These are phyloP conservation scores for Pichia norvegensis DNA, from an alignment of 1,139 yeast species.

Conservation along the genomic window DNA sequence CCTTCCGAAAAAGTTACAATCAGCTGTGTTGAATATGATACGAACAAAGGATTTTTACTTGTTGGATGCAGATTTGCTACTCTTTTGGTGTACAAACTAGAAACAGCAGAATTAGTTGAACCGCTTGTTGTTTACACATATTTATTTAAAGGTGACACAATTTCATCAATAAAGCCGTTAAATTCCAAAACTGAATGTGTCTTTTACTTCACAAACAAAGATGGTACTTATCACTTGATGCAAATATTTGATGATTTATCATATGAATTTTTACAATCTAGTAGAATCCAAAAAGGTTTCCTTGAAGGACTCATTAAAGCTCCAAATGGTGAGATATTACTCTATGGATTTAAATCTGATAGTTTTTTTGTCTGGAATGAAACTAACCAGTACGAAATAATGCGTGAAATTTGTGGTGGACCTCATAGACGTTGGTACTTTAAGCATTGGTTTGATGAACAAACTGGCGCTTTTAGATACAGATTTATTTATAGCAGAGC, in stretches of 20 bases:
- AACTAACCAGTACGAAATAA: slow-evolving; percentile 61
- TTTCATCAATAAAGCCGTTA: slow-evolving; percentile 47
- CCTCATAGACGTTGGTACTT: slow-evolving; percentile 79
- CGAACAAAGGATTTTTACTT: slow-evolving; percentile 36
- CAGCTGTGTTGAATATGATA: slow-evolving; percentile 45
- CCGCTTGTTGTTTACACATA: slow-evolving; percentile 39
- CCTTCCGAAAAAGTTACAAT: slow-evolving; percentile 49
- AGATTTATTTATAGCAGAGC: slow-evolving; percentile 51
- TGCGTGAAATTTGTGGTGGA: slow-evolving; percentile 81
- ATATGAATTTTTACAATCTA: slow-evolving; percentile 41
- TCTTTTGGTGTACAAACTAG: slow-evolving; percentile 46
- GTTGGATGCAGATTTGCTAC: slow-evolving; percentile 72
- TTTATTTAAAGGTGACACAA: slow-evolving; percentile 65
- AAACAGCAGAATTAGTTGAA: slow-evolving; percentile 12
- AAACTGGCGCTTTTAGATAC: slow-evolving; percentile 9
- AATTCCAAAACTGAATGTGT: slow-evolving; percentile 18
- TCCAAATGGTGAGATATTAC: slow-evolving; percentile 38
- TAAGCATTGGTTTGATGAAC: slow-evolving; percentile 22
- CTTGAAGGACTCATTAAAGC: slow-evolving; percentile 61
- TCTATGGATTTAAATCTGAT: slow-evolving; percentile 79
- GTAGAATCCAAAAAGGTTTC: slow-evolving; percentile 65
- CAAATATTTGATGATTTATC: slow-evolving; percentile 20
- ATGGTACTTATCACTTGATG: slow-evolving; percentile 48
- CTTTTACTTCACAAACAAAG: slow-evolving; percentile 49
- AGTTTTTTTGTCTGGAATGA: slow-evolving; percentile 80